Conservation (phyloP, 202 grass and related monocot species). For the Tripidium arundinaceum region DNA sequence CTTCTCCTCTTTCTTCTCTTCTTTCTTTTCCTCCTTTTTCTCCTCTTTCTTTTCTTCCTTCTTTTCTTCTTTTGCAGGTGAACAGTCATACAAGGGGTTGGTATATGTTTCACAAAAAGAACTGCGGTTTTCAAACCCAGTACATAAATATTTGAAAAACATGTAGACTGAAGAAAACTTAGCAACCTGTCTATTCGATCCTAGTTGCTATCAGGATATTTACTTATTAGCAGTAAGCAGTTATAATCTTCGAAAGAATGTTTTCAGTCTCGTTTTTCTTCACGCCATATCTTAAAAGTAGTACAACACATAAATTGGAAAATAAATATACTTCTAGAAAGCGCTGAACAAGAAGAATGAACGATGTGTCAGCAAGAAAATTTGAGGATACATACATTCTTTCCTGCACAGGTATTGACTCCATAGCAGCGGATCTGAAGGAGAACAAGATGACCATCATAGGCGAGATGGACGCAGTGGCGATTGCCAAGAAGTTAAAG, state of each 20-base stretch:
- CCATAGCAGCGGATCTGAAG: slow-evolving; percentile 68
- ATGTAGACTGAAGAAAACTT: slow-evolving; percentile 3
- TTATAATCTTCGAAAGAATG: background rate
- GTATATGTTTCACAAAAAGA: slow-evolving; percentile 17
- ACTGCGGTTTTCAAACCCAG: background rate
- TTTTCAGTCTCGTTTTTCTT: slow-evolving; percentile 1
- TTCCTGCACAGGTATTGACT: slow-evolving; percentile 56
- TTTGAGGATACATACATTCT: slow-evolving; percentile 27
- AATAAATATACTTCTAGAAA: slow-evolving; percentile 1
- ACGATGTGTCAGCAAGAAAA: background rate
- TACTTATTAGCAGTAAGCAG: background rate
- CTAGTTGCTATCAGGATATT: background rate
- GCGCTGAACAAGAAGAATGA: background rate
- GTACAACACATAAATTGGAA: slow-evolving; percentile 21
- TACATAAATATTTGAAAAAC: slow-evolving; percentile 11
- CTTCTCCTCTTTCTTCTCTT: slow-evolving; percentile 79
- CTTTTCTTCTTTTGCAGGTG: slow-evolving; percentile 31
- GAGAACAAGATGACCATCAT: slow-evolving; percentile 74
- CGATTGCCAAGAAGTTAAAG: slow-evolving; percentile 68
- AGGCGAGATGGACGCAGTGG: slow-evolving; percentile 73
- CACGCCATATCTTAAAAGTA: background rate
- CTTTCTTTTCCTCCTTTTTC: slow-evolving; percentile 66
- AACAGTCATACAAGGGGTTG: background rate
- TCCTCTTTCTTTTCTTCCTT: slow-evolving; percentile 77
- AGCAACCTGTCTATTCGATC: background rate